Percentiles rank a stretch among this genome's conserved stretches.
Evolutionary conservation across 805 yeast species (phyloP).

Genomic region (Lipomyces japonicus): DNA sequence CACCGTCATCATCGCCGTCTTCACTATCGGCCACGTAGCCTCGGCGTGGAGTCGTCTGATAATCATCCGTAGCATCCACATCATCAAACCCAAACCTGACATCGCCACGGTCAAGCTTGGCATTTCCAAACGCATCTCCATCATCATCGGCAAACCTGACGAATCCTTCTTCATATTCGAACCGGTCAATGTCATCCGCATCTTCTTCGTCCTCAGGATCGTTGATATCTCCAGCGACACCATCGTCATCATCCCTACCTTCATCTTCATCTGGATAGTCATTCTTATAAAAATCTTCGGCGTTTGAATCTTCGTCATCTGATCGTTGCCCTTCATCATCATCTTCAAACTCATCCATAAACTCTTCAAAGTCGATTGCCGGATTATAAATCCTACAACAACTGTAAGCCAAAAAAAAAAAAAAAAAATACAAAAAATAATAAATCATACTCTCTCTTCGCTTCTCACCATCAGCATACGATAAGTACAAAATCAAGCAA

Average conservation of each 20-base stretch:
- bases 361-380: conserved; percentile 14
- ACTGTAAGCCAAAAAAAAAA: too few relatives aligned
- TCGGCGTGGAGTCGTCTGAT: conserved; percentile 6
- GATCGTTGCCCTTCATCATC: conserved; percentile 23
- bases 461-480: too few relatives aligned
- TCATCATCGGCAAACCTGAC: conserved; percentile 27
- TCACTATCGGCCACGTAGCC: background rate
- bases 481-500: too few relatives aligned
- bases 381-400: conserved; percentile 13
- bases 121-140: conserved; percentile 12
- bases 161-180: conserved; percentile 16
- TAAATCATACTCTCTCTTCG: too few relatives aligned
- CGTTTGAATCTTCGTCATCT: conserved; percentile 47
- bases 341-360: conserved; percentile 24
- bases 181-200: conserved; percentile 26
- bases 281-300: conserved; percentile 86
- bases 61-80: conserved; percentile 6
- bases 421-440: too few relatives aligned
- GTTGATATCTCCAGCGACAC: conserved; percentile 58
- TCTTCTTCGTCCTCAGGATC: conserved; percentile 41
- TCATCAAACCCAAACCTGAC: conserved; percentile 23
- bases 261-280: conserved; percentile 92
- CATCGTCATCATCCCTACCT: conserved; percentile 43
- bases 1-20: conserved; percentile 5
- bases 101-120: conserved; percentile 7